phyloP scores from a whole-genome alignment of 768 basidiomycete species.

The Botryobasidium botryosum region DNA sequence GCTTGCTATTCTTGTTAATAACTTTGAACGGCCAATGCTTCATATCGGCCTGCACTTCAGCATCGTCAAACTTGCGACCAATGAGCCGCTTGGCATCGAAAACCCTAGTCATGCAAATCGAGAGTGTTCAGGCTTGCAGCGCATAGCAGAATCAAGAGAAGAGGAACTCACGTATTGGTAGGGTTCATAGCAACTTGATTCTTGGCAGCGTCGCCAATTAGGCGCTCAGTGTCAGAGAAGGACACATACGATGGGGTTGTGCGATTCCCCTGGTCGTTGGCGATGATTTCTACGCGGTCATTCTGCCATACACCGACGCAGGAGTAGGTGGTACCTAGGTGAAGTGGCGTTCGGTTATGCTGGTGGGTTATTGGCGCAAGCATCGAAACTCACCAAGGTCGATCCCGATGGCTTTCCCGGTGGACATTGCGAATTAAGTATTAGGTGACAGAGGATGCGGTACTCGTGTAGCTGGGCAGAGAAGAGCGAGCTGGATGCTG shows the following conservation, averaged over 20 bases:
- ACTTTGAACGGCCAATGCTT: slow-evolving; percentile 27
- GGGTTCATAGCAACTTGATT: slow-evolving; percentile 34
- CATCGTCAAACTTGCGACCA: slow-evolving; percentile 29
- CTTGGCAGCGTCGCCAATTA: slow-evolving; percentile 36
- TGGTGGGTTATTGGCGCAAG: no score
- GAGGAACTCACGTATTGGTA: slow-evolving; percentile 18
- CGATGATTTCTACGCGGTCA: slow-evolving; percentile 32
- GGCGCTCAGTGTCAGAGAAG: slow-evolving; percentile 39
- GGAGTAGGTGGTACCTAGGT: no score
- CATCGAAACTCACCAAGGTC: no score
- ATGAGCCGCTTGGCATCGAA: slow-evolving; percentile 37
- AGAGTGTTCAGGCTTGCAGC: background rate
- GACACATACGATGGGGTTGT: slow-evolving; percentile 48
- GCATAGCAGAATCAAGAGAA: background rate
- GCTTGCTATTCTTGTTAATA: slow-evolving; percentile 26
- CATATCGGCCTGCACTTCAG: slow-evolving; percentile 29
- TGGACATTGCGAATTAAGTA: background rate
- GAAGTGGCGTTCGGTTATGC: no score
- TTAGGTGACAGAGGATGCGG: no score
- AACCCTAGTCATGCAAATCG: slow-evolving; percentile 21
- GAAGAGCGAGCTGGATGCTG: no score
- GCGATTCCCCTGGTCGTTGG: slow-evolving; percentile 32
- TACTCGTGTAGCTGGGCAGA: no score
- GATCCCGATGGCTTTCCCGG: background rate
- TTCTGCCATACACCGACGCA: slow-evolving; percentile 33